A percentile compares a stretch with the other conserved stretches of the same genome.
These are phyloP conservation scores for Coniochaeta sp. DNA, from an alignment of 2,329 filamentous ascomycete species.

Conservation along the genomic window DNA sequence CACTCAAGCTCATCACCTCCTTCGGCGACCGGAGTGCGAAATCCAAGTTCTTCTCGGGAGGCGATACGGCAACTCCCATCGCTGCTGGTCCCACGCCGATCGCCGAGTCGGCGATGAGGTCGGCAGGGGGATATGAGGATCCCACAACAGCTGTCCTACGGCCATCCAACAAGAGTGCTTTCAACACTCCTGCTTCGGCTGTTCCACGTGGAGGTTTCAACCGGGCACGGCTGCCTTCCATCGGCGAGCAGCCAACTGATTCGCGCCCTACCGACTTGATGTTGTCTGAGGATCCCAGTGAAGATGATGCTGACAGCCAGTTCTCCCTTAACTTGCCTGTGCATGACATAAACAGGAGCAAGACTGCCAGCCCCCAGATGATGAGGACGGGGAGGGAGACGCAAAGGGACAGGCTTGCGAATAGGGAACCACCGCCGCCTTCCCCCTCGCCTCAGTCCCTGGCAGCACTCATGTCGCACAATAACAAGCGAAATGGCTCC, in stretches of 20 bases:
- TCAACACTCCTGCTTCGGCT: conserved; percentile 63
- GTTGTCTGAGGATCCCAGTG: neutral
- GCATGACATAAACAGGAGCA: conserved; percentile 51
- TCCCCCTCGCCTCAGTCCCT: conserved; percentile 62
- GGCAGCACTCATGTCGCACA: conserved; percentile 51
- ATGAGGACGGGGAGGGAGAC: conserved; percentile 42
- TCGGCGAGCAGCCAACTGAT: conserved; percentile 55
- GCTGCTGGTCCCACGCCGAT: conserved; percentile 84
- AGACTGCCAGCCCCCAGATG: conserved; percentile 57
- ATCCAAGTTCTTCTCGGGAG: conserved; percentile 54
- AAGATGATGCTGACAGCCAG: neutral
- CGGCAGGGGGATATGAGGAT: conserved; percentile 60
- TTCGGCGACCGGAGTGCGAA: conserved; percentile 61
- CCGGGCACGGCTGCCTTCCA: conserved; percentile 65
- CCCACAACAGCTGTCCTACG: conserved; percentile 60
- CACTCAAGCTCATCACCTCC: conserved; percentile 84
- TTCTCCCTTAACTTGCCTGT: conserved; percentile 33
- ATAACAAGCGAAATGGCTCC: conserved; percentile 59
- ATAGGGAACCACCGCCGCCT: conserved; percentile 49
- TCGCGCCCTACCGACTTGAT: neutral
- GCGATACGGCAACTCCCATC: conserved; percentile 64
- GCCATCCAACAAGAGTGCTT: conserved; percentile 58
- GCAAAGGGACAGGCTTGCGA: conserved; percentile 24
- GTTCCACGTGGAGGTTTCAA: conserved; percentile 53
- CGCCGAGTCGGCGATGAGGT: conserved; percentile 61